phyloP scores from a whole-genome alignment of 345 rosid genomes.

The Sonneratia alba region DNA sequence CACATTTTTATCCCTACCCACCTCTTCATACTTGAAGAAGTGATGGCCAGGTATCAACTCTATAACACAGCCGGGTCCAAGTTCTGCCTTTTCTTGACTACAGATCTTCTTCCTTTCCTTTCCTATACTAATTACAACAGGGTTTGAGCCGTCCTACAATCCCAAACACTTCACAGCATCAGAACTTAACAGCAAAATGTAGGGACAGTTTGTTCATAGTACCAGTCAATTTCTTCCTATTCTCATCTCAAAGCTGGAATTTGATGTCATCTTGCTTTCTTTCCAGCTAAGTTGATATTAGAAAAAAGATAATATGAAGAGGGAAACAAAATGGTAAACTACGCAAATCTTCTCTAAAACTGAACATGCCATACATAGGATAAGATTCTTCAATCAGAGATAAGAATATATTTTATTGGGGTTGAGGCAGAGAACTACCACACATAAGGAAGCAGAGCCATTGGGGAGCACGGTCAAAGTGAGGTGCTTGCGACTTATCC shows the following conservation, averaged over 20 bases:
- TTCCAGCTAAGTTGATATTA: neutral
- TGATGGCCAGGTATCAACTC: constrained; percentile 85
- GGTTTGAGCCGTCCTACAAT: constrained; percentile 72
- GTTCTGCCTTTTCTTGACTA: constrained; percentile 30
- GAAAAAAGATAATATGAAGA: neutral
- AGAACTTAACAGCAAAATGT: neutral
- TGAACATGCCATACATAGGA: too few species aligned
- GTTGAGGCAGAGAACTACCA: constrained; percentile 25
- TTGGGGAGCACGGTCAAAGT: constrained; percentile 32
- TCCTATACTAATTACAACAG: constrained; percentile 61
- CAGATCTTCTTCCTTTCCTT: constrained; percentile 46
- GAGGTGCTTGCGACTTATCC: constrained; percentile 87
- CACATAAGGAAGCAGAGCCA: constrained; percentile 46
- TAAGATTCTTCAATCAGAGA: too few species aligned
- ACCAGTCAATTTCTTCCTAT: neutral
- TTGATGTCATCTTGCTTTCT: too few species aligned
- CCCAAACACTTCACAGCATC: neutral
- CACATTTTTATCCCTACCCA: constrained; percentile 14
- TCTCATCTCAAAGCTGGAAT: neutral
- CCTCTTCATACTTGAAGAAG: constrained; percentile 42
- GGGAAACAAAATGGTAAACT: neutral
- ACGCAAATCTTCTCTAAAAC: neutral
- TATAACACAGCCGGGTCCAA: constrained; percentile 46
- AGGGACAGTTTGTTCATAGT: neutral
- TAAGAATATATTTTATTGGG: neutral